Evolutionary conservation across 192 early-diverging fungal genomes (phyloP), one percentile per base, ranked within the genome.

Genomic region (Podila horticola): DNA sequence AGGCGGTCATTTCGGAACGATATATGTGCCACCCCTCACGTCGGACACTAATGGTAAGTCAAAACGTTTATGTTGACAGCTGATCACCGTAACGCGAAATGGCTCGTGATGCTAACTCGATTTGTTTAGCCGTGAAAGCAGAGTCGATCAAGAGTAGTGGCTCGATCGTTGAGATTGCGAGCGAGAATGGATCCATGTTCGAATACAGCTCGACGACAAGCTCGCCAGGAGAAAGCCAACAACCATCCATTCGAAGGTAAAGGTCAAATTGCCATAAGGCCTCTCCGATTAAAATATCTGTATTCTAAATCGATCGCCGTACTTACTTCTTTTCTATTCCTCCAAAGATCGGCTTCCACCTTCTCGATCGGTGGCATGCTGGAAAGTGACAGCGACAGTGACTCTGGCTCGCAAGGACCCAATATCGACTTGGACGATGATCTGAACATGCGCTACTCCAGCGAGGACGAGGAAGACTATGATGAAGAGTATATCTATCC

Each of bases 11-110:
- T 77, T 86, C 50, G 89, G 87, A 55, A 79, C 84, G 11, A 31
- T 88, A 12, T 88, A 88, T 69, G 86, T 83, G 20, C 89, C 89
- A 1, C 85, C 86, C 4, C 82, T 88, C 51, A 73, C 85, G 11
- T 58, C 74, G 1, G 85, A 86, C 34, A 83, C 74, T 62, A 66
- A 72, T 52, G 85, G 85, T 83, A 68, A 41, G 52, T 3, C 7
- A 11, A 30, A 30, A 20, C 52, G 0, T n/a, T 24, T 49, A 26
- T 22, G 24, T 28, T 71, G 26, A 59, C 19, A 45, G 20, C 13
- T 22, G 15, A 36, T 2, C n/a, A 10, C 31, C 7, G 34, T 26
- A 55, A n/a, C 17, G 0, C 17, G 19, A 4, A 4, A 20, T 22
- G 20, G 13, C 31, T 10, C 11, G 7, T 64, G 19, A 28, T 57